A percentile compares a stretch with the other conserved stretches of the same genome.
These are phyloP conservation scores for Penicillium sp. DNA, from an alignment of 2,329 filamentous ascomycete species.

Conservation along the genomic window DNA sequence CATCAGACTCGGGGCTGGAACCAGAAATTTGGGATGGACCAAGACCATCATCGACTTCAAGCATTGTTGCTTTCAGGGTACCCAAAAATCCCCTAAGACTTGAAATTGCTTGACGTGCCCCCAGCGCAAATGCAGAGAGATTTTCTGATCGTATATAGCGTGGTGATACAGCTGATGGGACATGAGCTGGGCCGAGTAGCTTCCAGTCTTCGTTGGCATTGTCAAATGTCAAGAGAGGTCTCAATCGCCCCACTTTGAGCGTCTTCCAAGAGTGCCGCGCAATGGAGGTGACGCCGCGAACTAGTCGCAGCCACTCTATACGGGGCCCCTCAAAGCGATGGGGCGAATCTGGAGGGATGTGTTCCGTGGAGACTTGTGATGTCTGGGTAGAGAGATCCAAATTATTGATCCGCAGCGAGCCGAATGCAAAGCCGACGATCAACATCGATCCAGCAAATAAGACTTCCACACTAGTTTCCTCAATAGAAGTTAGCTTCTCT, in stretches of 20 bases:
- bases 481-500: constrained; percentile 9
- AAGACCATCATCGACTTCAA: neutral
- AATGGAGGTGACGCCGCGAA: constrained; percentile 13
- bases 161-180: neutral
- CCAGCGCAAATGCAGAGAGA: neutral
- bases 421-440: constrained; percentile 21
- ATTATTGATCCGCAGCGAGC: constrained; percentile 12
- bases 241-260: constrained; percentile 11
- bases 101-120: neutral
- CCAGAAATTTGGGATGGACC: neutral
- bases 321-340: neutral
- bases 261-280: constrained; percentile 12
- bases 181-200: neutral
- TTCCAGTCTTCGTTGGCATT: constrained; percentile 21
- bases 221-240: constrained; percentile 5
- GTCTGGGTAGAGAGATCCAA: neutral
- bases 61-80: neutral
- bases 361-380: neutral
- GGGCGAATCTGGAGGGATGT: neutral
- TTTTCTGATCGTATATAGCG: neutral
- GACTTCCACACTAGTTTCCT: constrained; percentile 7
- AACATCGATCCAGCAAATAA: constrained; percentile 20
- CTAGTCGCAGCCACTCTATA: constrained; percentile 19
- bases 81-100: neutral
- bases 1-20: neutral